Evolutionary conservation across 495 filamentous ascomycete species (phyloP).

Genomic region (Tuber brumale): DNA sequence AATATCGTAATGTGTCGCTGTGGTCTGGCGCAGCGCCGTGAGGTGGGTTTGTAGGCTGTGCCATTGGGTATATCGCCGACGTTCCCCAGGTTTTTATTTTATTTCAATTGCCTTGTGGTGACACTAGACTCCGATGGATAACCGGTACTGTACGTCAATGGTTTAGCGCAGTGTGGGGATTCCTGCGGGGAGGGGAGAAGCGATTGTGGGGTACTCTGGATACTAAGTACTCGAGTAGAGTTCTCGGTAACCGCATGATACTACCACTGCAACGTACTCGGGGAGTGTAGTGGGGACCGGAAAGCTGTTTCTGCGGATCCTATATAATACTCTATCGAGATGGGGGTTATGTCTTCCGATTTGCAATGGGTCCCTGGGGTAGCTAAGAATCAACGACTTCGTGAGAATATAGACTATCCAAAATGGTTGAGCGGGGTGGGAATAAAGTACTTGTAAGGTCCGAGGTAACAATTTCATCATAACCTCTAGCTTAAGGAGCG

Average conservation of each 20-base stretch:
- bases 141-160: background rate
- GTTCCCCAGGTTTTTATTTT: background rate
- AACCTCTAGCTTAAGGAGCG: background rate
- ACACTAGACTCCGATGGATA: background rate
- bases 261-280: background rate
- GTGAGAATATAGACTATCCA: background rate
- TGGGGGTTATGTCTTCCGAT: background rate
- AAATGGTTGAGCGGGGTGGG: too few species aligned
- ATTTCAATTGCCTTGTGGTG: background rate
- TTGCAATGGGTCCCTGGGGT: background rate
- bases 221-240: constrained; percentile 3
- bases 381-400: background rate
- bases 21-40: background rate
- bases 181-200: background rate
- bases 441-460: background rate
- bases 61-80: background rate
- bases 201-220: background rate
- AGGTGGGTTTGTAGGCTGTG: background rate
- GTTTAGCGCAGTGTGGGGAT: background rate
- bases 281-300: background rate
- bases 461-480: background rate
- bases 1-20: background rate
- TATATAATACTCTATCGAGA: background rate
- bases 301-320: background rate
- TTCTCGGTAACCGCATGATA: background rate